Evolutionary conservation across 192 early-diverging fungal genomes (phyloP).

Genomic region (Coemansia sp.): DNA sequence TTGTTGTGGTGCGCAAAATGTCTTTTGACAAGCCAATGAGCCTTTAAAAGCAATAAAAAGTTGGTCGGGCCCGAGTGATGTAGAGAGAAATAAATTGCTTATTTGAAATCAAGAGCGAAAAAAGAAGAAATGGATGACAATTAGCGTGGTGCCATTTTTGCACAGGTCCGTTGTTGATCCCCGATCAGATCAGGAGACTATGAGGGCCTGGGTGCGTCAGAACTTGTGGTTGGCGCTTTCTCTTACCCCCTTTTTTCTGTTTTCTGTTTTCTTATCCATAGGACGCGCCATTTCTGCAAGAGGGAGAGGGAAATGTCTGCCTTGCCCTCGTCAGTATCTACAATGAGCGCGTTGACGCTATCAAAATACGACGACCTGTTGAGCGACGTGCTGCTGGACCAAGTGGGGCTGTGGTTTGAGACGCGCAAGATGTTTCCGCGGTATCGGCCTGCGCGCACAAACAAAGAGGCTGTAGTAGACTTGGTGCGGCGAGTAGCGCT

Average conservation of each 20-base stretch:
- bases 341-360: slow-evolving; percentile 46
- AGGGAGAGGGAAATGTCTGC: not conserved
- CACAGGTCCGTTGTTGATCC: not conserved
- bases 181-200: not conserved
- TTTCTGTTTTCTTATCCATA: no score
- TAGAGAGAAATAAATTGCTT: not conserved
- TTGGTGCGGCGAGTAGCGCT: slow-evolving; percentile 29
- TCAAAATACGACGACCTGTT: slow-evolving; percentile 53
- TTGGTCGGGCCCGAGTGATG: not conserved
- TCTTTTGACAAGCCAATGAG: no score
- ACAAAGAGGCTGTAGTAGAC: not conserved
- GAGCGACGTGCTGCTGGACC: slow-evolving; percentile 50
- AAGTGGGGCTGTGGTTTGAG: slow-evolving; percentile 39
- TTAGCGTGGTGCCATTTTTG: no score
- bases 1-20: not conserved
- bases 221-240: not conserved
- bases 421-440: slow-evolving; percentile 51
- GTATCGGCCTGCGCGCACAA: slow-evolving; percentile 24
- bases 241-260: not conserved
- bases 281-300: not conserved
- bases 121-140: not conserved
- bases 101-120: not conserved
- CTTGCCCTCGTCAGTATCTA: slow-evolving; percentile 20
- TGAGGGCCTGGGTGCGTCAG: not conserved
- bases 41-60: not conserved